A percentile compares a stretch with the other conserved stretches of the same genome.
Evolutionary conservation across 164 flowering plant species (phyloP).

Genomic region (Aristolochia contorta): DNA sequence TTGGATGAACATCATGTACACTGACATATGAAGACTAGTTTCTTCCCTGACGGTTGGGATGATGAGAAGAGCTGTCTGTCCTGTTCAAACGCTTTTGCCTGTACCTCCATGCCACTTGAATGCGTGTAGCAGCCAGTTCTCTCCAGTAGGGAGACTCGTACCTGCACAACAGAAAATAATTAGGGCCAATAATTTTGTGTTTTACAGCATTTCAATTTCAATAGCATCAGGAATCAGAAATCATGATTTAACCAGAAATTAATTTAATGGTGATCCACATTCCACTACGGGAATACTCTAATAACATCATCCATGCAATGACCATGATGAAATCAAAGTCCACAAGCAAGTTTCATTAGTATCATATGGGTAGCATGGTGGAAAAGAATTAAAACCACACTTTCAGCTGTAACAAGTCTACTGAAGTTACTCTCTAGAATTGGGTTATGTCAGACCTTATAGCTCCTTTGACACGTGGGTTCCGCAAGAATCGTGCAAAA

Average conservation of each 20-base stretch:
- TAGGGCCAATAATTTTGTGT: background rate
- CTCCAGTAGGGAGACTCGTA: slow-evolving; percentile 32
- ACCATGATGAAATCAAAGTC: too few relatives aligned
- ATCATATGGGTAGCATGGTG: too few relatives aligned
- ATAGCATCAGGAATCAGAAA: background rate
- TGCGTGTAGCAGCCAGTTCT: slow-evolving; percentile 18
- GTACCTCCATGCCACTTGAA: slow-evolving; percentile 32
- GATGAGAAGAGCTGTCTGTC: background rate
- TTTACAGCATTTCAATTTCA: background rate
- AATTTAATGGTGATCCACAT: too few relatives aligned
- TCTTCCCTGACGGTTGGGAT: background rate
- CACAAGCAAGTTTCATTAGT: too few relatives aligned
- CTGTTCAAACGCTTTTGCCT: slow-evolving; percentile 22
- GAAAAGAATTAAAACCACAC: too few relatives aligned
- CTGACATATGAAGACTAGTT: background rate
- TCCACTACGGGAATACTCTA: background rate
- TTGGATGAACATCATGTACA: too few relatives aligned
- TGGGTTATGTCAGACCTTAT: slow-evolving; percentile 40
- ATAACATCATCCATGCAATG: too few relatives aligned
- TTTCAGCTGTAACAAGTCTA: too few relatives aligned
- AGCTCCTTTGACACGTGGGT: slow-evolving; percentile 67
- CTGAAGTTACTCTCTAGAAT: too few relatives aligned
- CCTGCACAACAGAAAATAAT: slow-evolving; percentile 9
- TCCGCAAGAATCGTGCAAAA: slow-evolving; percentile 53
- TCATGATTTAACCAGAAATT: too few relatives aligned